Conservation (phyloP, 495 filamentous ascomycete species). For the Bathelium albidoporum region DNA sequence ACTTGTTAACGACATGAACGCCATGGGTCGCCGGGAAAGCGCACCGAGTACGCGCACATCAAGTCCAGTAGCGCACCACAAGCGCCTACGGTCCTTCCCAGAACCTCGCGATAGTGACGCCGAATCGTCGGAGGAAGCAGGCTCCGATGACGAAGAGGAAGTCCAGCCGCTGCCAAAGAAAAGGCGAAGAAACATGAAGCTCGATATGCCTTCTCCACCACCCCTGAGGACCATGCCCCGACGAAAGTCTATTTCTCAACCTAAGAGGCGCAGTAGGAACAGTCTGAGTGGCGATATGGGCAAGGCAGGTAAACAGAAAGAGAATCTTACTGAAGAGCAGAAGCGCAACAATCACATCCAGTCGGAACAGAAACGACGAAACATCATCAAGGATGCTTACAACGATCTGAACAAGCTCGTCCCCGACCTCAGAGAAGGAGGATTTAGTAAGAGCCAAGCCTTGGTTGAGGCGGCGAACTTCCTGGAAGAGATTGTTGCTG, state of each 20-base stretch:
- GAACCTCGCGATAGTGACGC: not conserved
- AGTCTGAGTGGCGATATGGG: not conserved
- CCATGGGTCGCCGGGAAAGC: not conserved
- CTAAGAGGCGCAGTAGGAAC: not conserved
- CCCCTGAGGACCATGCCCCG: not conserved
- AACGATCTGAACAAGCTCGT: conserved; percentile 61
- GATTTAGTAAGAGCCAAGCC: conserved; percentile 71
- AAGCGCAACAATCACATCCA: conserved; percentile 81
- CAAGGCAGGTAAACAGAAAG: conserved; percentile 33
- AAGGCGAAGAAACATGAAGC: conserved; percentile 1
- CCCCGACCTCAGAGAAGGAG: conserved; percentile 55
- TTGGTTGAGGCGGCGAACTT: conserved; percentile 61
- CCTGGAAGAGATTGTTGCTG: conserved; percentile 58
- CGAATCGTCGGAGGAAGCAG: not conserved
- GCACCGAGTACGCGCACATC: not conserved
- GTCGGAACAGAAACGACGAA: conserved; percentile 78
- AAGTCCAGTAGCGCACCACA: not conserved
- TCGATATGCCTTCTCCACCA: not conserved
- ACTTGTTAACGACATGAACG: conserved; percentile 1
- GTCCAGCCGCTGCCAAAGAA: not conserved
- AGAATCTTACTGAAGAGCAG: conserved; percentile 74
- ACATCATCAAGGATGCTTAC: conserved; percentile 67
- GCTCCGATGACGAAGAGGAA: conserved; percentile 2
- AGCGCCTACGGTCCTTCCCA: not conserved
- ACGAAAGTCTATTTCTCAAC: not conserved